phyloP scores from a whole-genome alignment of 192 early-diverging fungal genomes.

The Podila horticola region DNA sequence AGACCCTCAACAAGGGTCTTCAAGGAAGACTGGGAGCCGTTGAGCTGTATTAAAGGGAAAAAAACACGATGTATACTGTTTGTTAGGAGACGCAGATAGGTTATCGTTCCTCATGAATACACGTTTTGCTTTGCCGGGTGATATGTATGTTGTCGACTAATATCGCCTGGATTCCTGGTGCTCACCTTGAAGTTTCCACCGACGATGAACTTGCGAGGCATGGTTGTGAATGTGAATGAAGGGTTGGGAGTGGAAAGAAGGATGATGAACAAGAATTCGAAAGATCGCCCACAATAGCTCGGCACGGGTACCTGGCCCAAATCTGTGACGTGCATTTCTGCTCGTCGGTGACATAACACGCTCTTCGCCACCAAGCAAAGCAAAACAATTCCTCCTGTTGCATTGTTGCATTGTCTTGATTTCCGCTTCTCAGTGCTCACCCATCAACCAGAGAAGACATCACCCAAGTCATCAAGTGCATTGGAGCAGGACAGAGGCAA shows the following conservation, averaged over 20 bases:
- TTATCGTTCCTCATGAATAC: too few relatives aligned
- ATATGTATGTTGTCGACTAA: too few relatives aligned
- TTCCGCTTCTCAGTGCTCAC: too few relatives aligned
- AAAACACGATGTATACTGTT: neutral
- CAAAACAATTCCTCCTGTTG: neutral
- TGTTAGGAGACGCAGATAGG: too few relatives aligned
- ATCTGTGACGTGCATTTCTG: too few relatives aligned
- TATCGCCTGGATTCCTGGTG: neutral
- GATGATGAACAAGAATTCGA: neutral
- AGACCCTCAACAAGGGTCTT: conserved; percentile 80
- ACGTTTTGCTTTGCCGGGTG: too few relatives aligned
- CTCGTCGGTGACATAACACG: too few relatives aligned
- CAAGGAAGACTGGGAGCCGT: conserved; percentile 84
- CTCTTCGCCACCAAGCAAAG: too few relatives aligned
- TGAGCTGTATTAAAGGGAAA: conserved; percentile 74
- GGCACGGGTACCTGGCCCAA: neutral
- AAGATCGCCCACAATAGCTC: neutral
- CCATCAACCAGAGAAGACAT: neutral
- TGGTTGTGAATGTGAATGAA: conserved; percentile 39
- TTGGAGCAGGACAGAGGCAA: neutral
- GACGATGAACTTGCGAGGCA: conserved; percentile 89
- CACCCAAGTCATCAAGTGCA: too few relatives aligned
- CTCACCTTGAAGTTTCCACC: conserved; percentile 67
- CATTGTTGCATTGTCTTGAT: neutral
- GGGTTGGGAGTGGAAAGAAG: neutral